Base-by-base conservation (phyloP, 768 basidiomycete genomes). In the Hirschioporus abietinus region DNA sequence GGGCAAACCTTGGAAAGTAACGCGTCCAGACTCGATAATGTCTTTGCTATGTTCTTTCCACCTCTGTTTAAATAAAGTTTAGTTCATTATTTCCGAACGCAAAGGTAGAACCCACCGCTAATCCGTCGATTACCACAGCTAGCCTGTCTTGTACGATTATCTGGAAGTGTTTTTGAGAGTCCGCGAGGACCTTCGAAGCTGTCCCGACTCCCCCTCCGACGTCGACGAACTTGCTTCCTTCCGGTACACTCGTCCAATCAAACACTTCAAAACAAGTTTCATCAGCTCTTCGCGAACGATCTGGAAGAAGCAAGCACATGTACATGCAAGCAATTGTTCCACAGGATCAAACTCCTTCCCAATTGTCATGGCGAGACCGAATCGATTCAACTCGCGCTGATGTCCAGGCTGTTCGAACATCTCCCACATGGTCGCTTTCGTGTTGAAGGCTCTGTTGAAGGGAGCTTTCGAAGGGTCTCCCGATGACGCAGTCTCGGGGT, bases 151-250 rank as follows among this genome's bases (percentile, higher is more conserved):
- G 77, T 17, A 78, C 64, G 23, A 77, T 58, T 65, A 74, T 66
- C 35, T 69, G 72, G 59, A 78, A 64, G n/a, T 75, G 66, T 0
- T 73, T 70, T 20, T 70, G 60, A 1, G 30, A 63, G 35, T 69
- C 35, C 10, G 74, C 71, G 7, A 79, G 64, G 0, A 66, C 64
- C 58, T 76, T 57, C 1, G 72, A 60, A n/a, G 68, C 64, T 10
- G 69, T 63, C 8, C 77, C 78, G 26, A 77, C 66, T 0, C 76
- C 77, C 0, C 74, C 76, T 1, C 76, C 77, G 18, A 79, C 75
- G 63, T 78, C 78, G 23, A 78, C 76, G 24, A 79, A 65, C 5
- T 72, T 25, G 1, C 68, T 65, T 17, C 70, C 74, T 12, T 65
- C 27, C 5, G 69, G 65, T 18, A 78, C 67, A 0, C 18, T 60